Evolutionary conservation across 2,329 filamentous ascomycete genomes (phyloP).

Genomic region (Drechslera avenae): DNA sequence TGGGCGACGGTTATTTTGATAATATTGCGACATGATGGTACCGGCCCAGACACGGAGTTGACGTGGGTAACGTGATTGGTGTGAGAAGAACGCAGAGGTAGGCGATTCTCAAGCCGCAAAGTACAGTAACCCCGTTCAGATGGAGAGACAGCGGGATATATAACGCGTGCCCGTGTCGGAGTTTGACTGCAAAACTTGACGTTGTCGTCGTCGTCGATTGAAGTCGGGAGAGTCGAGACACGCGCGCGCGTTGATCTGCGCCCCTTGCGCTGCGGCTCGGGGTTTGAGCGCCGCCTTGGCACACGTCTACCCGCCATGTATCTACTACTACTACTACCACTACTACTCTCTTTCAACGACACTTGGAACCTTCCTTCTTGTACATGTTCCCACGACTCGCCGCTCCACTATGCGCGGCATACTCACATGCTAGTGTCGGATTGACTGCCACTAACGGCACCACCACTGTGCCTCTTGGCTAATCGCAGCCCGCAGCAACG

Average conservation of each 20-base stretch:
- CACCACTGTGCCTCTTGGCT: constrained; percentile 4
- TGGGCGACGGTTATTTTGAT: background rate
- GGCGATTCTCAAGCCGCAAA: too few species aligned
- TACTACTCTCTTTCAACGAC: background rate
- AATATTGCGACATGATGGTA: constrained; percentile 1
- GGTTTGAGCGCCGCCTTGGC: constrained; percentile 3
- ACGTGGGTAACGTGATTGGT: too few species aligned
- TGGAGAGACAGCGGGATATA: too few species aligned
- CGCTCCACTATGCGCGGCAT: background rate
- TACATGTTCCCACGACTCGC: too few species aligned
- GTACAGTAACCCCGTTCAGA: too few species aligned
- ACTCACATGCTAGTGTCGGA: constrained; percentile 1
- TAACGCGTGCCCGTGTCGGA: too few species aligned
- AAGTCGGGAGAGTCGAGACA: background rate
- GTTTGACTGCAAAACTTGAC: too few species aligned
- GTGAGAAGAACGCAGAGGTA: too few species aligned
- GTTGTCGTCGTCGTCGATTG: too few species aligned
- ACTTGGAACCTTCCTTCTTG: background rate
- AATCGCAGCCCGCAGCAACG: constrained; percentile 6
- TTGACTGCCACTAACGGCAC: constrained; percentile 1
- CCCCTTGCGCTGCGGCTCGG: background rate
- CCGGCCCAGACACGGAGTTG: too few species aligned
- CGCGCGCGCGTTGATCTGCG: constrained; percentile 1
- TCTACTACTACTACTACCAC: too few species aligned
- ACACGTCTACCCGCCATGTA: background rate